Percentiles rank a stretch among this genome's conserved stretches.
phyloP scores from a whole-genome alignment of 257 asterid genomes.

The Solanum chaucha region DNA sequence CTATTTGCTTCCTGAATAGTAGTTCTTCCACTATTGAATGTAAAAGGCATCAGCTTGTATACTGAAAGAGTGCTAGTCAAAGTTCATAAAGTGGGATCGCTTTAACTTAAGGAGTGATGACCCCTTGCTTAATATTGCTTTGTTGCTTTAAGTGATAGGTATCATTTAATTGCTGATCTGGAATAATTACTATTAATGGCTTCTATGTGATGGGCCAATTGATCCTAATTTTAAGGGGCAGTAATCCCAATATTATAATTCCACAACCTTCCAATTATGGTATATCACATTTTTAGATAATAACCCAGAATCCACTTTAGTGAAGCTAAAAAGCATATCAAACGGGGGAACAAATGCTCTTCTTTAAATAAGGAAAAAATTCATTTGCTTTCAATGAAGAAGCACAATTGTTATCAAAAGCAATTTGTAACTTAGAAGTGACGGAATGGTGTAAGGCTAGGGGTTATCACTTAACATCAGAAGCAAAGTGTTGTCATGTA shows the following conservation, averaged over 20 bases:
- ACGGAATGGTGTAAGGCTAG: neutral
- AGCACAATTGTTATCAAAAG: neutral
- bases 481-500: neutral
- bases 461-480: neutral
- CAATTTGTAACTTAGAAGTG: neutral
- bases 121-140: neutral
- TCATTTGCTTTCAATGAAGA: neutral
- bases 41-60: neutral
- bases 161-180: neutral
- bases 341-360: neutral
- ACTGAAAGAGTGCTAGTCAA: neutral
- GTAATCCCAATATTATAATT: neutral
- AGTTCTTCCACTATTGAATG: neutral
- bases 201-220: neutral
- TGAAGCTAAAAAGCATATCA: neutral
- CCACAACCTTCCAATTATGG: neutral
- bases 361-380: neutral
- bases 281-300: neutral
- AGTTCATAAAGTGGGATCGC: neutral
- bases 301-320: neutral
- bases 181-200: neutral
- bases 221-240: neutral
- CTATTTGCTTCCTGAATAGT: neutral
- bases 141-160: neutral
- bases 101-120: neutral